Percentiles rank a stretch among this genome's conserved stretches.
These are phyloP conservation scores for Fusarium brevicatenulatum DNA, from an alignment of 2,329 filamentous ascomycete genomes.

Conservation along the genomic window DNA sequence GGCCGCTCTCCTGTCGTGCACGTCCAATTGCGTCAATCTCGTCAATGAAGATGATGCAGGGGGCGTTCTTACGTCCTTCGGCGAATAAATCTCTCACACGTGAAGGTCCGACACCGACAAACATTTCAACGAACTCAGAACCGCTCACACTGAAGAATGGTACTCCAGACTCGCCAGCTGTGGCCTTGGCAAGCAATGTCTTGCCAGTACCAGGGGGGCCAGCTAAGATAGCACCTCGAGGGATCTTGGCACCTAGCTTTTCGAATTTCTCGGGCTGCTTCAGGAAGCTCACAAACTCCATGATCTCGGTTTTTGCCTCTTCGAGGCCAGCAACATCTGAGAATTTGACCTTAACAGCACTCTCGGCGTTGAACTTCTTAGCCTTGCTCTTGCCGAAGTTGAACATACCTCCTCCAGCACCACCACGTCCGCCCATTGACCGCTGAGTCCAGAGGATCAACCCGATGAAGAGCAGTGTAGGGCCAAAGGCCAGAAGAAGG, in stretches of 20 bases:
- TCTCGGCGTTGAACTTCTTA: slow-evolving; percentile 98
- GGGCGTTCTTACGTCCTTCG: slow-evolving; percentile 93
- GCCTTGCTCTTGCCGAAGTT: slow-evolving; percentile 95
- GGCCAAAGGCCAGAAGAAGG: slow-evolving; percentile 81
- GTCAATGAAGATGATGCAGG: slow-evolving; percentile 99
- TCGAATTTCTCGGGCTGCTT: slow-evolving; percentile 94
- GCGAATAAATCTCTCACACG: slow-evolving; percentile 94
- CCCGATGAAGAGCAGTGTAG: slow-evolving; percentile 86
- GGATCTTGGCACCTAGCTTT: slow-evolving; percentile 96
- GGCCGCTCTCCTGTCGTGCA: slow-evolving; percentile 81
- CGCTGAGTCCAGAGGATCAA: slow-evolving; percentile 82
- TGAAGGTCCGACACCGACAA: slow-evolving; percentile 96
- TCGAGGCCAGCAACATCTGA: slow-evolving; percentile 97
- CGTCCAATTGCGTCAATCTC: slow-evolving; percentile 98
- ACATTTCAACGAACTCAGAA: slow-evolving; percentile 99
- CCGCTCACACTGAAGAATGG: slow-evolving; percentile 99
- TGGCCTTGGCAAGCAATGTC: slow-evolving; percentile 95
- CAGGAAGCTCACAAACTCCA: slow-evolving; percentile 98
- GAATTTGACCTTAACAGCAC: slow-evolving; percentile 96
- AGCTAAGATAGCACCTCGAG: slow-evolving; percentile 93
- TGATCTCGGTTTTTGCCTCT: slow-evolving; percentile 97
- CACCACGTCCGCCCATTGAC: slow-evolving; percentile 75
- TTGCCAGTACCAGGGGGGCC: slow-evolving; percentile 99
- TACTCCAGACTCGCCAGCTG: slow-evolving; percentile 94
- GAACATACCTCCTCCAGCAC: slow-evolving; percentile 81